Evolutionary conservation across 345 rosid species (phyloP).

Genomic region (Gossypioides kirkii): DNA sequence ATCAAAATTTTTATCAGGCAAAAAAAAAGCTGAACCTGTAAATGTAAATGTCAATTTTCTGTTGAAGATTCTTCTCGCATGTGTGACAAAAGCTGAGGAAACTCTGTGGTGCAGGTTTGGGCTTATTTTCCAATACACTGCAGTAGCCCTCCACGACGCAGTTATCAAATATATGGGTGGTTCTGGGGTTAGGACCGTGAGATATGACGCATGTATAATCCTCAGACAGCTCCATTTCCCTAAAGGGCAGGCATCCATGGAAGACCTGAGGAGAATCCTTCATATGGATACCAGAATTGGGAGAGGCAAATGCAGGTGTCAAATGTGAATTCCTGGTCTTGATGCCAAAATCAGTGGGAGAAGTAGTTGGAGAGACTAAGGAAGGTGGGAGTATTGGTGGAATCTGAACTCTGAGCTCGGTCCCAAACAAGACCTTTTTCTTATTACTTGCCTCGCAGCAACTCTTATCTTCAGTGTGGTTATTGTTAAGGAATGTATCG

Average conservation of each 20-base stretch:
- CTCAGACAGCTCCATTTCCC: slow-evolving; percentile 72
- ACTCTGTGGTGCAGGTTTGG: slow-evolving; percentile 11
- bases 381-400: slow-evolving; percentile 27
- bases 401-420: slow-evolving; percentile 48
- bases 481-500: slow-evolving; percentile 14
- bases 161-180: slow-evolving; percentile 77
- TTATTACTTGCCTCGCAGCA: slow-evolving; percentile 28
- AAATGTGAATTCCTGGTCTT: slow-evolving; percentile 33
- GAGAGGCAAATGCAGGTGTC: slow-evolving; percentile 20
- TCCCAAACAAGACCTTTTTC: slow-evolving; percentile 52
- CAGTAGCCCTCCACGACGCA: slow-evolving; percentile 49
- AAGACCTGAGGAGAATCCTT: slow-evolving; percentile 26
- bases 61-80: slow-evolving; percentile 73
- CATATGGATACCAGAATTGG: slow-evolving; percentile 22
- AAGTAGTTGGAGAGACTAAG: slow-evolving; percentile 16
- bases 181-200: slow-evolving; percentile 70
- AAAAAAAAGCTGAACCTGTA: slow-evolving; percentile 50
- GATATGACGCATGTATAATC: slow-evolving; percentile 79
- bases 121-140: slow-evolving; percentile 16
- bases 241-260: slow-evolving; percentile 28
- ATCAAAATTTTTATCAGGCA: neutral
- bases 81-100: slow-evolving; percentile 64
- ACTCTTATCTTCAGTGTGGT: slow-evolving; percentile 12
- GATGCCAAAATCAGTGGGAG: slow-evolving; percentile 48
- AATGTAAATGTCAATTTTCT: slow-evolving; percentile 50